Percentiles rank a stretch among this genome's conserved stretches.
phyloP scores from a whole-genome alignment of 208 protist genomes.

The Angomonas ambiguus region DNA sequence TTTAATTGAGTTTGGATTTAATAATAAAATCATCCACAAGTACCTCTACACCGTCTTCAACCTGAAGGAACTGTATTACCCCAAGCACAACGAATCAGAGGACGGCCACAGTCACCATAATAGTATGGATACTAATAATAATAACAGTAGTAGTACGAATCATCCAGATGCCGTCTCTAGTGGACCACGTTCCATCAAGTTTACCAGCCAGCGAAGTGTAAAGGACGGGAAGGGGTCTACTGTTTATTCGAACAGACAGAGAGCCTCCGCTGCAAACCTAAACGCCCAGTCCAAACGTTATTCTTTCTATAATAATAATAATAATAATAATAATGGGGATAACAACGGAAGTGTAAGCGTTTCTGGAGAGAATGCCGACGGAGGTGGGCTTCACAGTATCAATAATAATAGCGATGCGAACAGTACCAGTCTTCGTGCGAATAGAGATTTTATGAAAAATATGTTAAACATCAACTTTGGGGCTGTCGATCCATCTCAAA shows the following conservation, averaged over 20 bases:
- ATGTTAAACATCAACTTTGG: neutral
- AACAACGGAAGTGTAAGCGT: neutral
- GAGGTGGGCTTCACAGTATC: neutral
- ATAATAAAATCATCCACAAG: neutral
- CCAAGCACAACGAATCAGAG: no score
- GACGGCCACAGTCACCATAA: neutral
- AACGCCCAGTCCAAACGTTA: no score
- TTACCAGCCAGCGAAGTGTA: neutral
- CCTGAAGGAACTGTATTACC: neutral
- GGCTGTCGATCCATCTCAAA: neutral
- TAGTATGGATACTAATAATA: neutral
- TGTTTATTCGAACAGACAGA: neutral
- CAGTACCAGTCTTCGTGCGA: neutral
- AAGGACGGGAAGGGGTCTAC: neutral
- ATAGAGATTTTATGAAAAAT: neutral
- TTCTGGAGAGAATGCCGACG: neutral
- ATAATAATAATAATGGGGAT: neutral
- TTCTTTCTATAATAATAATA: neutral
- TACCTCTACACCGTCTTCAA: neutral
- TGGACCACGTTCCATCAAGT: neutral
- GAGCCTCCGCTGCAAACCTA: no score
- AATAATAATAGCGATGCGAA: neutral
- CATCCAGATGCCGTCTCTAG: neutral
- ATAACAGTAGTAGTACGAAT: conserved; percentile 5
- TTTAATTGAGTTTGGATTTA: neutral